These are phyloP conservation scores for Vitis hybrid DNA, from an alignment of 177 flowering plant species.

Conservation along the genomic window DNA sequence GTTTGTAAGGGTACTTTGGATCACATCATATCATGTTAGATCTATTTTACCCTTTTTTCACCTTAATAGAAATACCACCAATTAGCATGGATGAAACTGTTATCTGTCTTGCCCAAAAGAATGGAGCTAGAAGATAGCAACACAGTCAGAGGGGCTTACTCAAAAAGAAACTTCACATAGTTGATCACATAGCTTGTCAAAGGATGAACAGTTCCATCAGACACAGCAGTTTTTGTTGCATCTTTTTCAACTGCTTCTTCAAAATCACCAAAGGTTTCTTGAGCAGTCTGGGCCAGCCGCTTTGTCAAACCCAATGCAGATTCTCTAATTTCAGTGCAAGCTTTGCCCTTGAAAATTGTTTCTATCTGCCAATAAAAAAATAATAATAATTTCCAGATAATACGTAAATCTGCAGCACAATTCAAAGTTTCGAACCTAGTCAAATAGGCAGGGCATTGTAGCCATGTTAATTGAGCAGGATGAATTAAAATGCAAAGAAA, in stretches of 20 bases:
- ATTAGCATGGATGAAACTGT: not conserved
- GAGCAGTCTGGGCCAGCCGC: constrained; percentile 53
- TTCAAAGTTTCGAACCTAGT: not conserved
- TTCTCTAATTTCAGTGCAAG: constrained; percentile 45
- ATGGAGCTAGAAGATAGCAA: not conserved
- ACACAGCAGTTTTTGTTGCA: constrained; percentile 53
- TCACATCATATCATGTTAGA: too few relatives aligned
- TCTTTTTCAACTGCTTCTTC: constrained; percentile 60
- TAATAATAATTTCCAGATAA: not conserved
- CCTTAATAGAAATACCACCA: not conserved
- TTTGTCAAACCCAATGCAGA: constrained; percentile 44
- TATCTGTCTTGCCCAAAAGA: not conserved
- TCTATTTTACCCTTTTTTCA: too few relatives aligned
- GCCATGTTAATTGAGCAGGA: too few relatives aligned
- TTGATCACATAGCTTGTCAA: constrained; percentile 58
- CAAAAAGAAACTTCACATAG: constrained; percentile 51
- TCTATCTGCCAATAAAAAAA: constrained; percentile 32
- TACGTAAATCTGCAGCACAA: not conserved
- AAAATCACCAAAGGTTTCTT: constrained; percentile 57
- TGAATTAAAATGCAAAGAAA: too few relatives aligned
- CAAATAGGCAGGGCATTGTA: too few relatives aligned
- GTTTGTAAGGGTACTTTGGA: too few relatives aligned
- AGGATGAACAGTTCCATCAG: constrained; percentile 60
- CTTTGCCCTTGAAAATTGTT: constrained; percentile 35
- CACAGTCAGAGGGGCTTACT: constrained; percentile 31